phyloP scores from a whole-genome alignment of 1,284 basidiomycete genomes.

The Ganoderma leucocontextum region DNA sequence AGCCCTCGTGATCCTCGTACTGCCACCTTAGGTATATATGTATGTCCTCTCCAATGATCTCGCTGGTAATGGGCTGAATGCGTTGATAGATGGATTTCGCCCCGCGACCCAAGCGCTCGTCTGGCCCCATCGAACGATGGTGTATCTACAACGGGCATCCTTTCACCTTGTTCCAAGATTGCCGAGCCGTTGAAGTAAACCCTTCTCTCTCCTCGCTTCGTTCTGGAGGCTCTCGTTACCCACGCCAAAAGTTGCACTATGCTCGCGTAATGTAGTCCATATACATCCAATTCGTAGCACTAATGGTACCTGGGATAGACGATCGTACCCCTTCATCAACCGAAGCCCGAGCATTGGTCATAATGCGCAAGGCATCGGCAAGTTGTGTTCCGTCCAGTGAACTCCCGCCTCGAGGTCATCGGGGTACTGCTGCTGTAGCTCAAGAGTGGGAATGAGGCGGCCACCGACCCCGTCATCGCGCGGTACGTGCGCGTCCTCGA shows the following conservation, averaged over 20 bases:
- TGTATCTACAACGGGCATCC: background rate
- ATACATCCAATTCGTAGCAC: background rate
- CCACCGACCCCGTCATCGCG: constrained; percentile 24
- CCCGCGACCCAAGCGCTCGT: background rate
- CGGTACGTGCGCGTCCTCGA: constrained; percentile 28
- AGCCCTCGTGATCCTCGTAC: constrained; percentile 3
- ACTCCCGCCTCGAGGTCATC: constrained; percentile 23
- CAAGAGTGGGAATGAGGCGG: constrained; percentile 21
- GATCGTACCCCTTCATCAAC: background rate
- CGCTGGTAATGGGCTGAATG: background rate
- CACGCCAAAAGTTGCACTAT: constrained; percentile 11
- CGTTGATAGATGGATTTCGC: background rate
- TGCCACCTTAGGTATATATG: background rate
- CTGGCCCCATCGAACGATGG: background rate
- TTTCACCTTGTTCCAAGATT: background rate
- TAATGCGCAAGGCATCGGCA: background rate
- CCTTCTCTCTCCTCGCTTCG: background rate
- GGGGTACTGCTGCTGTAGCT: constrained; percentile 22
- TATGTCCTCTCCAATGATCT: background rate
- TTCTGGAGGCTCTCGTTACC: background rate
- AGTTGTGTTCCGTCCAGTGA: constrained; percentile 19
- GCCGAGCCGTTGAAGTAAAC: background rate
- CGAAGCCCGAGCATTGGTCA: background rate
- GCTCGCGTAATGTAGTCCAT: constrained; percentile 7
- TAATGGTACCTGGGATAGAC: background rate